Evolutionary conservation across 208 protist species (phyloP), one percentile per base, ranked within the genome.

Genomic region (Polymyxa betae): DNA sequence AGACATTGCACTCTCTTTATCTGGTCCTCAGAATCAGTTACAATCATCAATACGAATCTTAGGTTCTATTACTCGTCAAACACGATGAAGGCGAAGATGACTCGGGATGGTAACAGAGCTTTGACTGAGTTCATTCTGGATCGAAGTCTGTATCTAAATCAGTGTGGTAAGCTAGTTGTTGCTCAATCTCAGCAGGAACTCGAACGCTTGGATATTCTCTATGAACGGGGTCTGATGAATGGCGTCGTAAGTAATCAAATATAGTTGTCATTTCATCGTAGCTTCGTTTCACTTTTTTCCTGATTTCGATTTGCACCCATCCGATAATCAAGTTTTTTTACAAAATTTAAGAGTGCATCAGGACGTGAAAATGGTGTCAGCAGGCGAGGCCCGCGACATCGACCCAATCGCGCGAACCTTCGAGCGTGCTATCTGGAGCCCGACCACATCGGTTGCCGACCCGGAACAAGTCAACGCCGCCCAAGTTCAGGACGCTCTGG

Each of bases 71-170:
- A 82, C 40, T 20, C 72, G 35, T 43, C 72, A 5, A n/a, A 43
- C 12, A 45, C 72, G 16, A 5, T 82, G 72, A 82, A 82, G n/a
- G 5, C 72, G 12, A 40, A 20, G 72, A 82, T 82, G 72, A 82
- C 72, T 45, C 5, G n/a, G n/a, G n/a, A 5, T 20, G 72, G 72
- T 5, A 82, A 82, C n/a, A 5, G 72, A 5, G 12, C 5, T 20
- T 43, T 82, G n/a, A 45, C 72, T 35, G 72, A 82, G 72, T 82
- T 82, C n/a, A 82, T 82, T n/a, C 12, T 45, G 72, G 72, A 82
- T 20, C 5, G n/a, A 43, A 43, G n/a, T 20, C 72, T 82, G 10
- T 20, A 35, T 20, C 16, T 82, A 16, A 35, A 43, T 5, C 72
- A n/a, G 5, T 82, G 35, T 82, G 72, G 72, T 20, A 82, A 82